Base-by-base conservation (phyloP, 2,329 filamentous ascomycete species). In the Conoideocrella luteorostrata region DNA sequence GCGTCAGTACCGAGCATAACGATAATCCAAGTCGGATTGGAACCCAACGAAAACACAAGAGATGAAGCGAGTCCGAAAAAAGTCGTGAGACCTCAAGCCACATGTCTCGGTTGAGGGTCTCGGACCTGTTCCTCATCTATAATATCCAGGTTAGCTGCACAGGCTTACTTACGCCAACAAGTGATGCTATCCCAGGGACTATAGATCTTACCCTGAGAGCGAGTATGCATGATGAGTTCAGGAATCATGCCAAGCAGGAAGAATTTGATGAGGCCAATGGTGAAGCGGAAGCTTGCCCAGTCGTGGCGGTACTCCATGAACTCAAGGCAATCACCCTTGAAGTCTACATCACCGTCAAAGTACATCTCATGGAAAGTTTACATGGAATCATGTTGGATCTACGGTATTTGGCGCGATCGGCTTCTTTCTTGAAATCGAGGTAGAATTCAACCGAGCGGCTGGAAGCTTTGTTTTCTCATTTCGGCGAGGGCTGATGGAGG, bases 301-400 rank as follows among this genome's bases (percentile, higher is more conserved):
- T 98, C 93, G 64, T 97, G 91, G 60, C 93, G 78, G 72, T 93
- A 93, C 69, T 97, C 93, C 67, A 97, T 70, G 38, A 87, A 74
- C 61, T 97, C 91, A 50, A 97, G 77, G 58, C 77, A 80, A 67
- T 97, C 93, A 46, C 89, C 90, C 66, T 95, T 97, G 77, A 96
- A 91, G 56, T 95, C 88, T 51, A 95, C 89, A 46, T 95, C 82
- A 47, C 88, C 88, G 61, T 93, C 85, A 68, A 97, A 95, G 76
- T 96, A 97, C 85, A 91, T 95, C 69, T 96, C 90, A 63, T 94
- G 83, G 75, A 97, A 97, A 20, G 88, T 94, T 72, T 95, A 84
- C 74, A 94, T 84, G 43, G 84, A 48, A 93, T 88, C 71, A 86
- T 90, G 70, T 78, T 86, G 65, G 76, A 77, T 65, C 87, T 87